Percentiles rank a stretch among this genome's conserved stretches.
phyloP scores from a whole-genome alignment of 2,329 filamentous ascomycete species.

The Colletotrichum sublineola region DNA sequence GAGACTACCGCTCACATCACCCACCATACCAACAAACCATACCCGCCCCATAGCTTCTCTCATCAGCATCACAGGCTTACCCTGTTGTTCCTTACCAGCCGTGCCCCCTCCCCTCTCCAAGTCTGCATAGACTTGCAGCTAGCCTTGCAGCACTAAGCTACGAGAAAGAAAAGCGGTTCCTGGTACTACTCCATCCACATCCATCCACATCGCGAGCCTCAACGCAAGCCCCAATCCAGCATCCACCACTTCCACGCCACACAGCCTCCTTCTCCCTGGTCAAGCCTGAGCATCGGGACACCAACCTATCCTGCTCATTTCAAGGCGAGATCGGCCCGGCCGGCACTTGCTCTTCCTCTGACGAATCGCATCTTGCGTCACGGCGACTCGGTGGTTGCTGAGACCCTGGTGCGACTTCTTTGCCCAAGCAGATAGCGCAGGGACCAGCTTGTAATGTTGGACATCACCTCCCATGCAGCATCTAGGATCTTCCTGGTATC shows the following conservation, averaged over 20 bases:
- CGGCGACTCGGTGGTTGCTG: conserved; percentile 45
- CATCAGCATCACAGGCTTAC: conserved; percentile 35
- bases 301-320: conserved; percentile 23
- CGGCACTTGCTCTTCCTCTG: conserved; percentile 29
- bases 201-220: conserved; percentile 36
- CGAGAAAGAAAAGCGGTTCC: conserved; percentile 33
- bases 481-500: conserved; percentile 58
- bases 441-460: conserved; percentile 58
- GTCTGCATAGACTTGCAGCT: conserved; percentile 34
- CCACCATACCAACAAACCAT: conserved; percentile 37
- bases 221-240: conserved; percentile 28
- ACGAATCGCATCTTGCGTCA: conserved; percentile 43
- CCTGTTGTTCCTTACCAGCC: conserved; percentile 29
- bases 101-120: conserved; percentile 30
- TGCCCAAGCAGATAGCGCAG: conserved; percentile 55
- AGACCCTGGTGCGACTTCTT: conserved; percentile 59
- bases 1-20: conserved; percentile 34
- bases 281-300: conserved; percentile 4
- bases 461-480: conserved; percentile 52
- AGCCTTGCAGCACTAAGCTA: conserved; percentile 37
- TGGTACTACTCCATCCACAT: conserved; percentile 27
- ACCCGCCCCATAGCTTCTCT: conserved; percentile 35
- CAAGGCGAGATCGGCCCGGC: conserved; percentile 36
- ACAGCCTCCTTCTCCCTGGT: conserved; percentile 2
- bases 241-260: conserved; percentile 6